These are phyloP conservation scores for Coelastrella sp. DNA, from an alignment of 139 green algal genomes.

Conservation along the genomic window DNA sequence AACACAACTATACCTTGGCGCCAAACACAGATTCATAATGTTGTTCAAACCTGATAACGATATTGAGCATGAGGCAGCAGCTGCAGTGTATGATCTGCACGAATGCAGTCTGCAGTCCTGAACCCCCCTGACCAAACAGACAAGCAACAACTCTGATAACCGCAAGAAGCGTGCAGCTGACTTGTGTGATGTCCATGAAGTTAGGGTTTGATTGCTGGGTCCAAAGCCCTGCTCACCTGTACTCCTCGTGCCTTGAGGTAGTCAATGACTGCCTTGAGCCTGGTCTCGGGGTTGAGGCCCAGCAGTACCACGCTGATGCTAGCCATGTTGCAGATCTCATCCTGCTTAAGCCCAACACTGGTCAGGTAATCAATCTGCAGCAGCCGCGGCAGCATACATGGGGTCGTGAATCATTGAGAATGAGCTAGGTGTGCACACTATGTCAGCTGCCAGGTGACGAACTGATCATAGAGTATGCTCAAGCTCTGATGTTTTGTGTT, in stretches of 20 bases:
- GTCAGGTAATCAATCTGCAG: conserved; percentile 62
- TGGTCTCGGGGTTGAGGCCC: conserved; percentile 70
- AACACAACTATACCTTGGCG: too few species aligned
- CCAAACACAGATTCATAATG: too few species aligned
- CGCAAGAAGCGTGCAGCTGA: neutral
- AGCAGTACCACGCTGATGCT: conserved; percentile 69
- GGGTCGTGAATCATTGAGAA: neutral
- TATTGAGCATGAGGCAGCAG: too few species aligned
- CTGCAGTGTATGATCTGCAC: neutral
- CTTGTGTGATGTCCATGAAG: too few species aligned
- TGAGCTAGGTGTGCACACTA: neutral
- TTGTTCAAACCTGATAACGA: too few species aligned
- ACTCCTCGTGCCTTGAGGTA: conserved; percentile 69
- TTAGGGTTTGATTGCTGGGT: conserved; percentile 7
- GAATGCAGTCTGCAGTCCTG: neutral
- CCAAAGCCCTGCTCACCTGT: conserved; percentile 11
- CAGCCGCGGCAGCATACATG: neutral
- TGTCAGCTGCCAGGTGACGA: neutral
- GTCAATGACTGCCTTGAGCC: conserved; percentile 56
- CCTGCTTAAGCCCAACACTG: conserved; percentile 63
- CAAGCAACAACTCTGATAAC: neutral
- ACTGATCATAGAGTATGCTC: too few species aligned
- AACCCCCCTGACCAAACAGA: neutral
- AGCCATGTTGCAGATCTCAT: conserved; percentile 80
- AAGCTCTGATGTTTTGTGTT: too few species aligned